Evolutionary conservation across 2,329 filamentous ascomycete genomes (phyloP), one percentile per base, ranked within the genome.

Genomic region (Pseudopithomyces chartarum): DNA sequence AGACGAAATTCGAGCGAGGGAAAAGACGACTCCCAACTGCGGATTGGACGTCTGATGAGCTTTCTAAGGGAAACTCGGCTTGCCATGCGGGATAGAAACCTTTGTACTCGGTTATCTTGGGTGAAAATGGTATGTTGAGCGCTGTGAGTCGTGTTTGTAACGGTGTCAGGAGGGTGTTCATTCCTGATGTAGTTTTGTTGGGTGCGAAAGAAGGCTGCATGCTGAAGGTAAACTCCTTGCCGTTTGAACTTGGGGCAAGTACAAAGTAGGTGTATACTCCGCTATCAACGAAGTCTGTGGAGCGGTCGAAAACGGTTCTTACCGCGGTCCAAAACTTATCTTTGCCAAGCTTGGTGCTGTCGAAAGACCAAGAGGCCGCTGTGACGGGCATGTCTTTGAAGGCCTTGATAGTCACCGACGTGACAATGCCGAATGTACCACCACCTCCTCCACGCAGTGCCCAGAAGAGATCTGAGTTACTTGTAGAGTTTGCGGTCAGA

Each of bases 21-120:
- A 68, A 64, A 12, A 70, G 62, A n/a, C 67, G 66, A 1, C 64
- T 67, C 17, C 58, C 59, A 12, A 61, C 22, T 2, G 59, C 58
- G 6, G 38, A 51, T 33, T 52, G 51, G 12, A 62, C 52, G 38
- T 60, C 60, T 2, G 64, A 62, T 29, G 51, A 45, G 17, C 56
- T 52, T 50, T 67, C 65, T 10, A 67, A 54, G 5, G 64, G 58
- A n/a, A 69, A 71, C 44, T 69, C 66, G 23, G 56, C 60, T 56
- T 72, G 76, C 59, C 68, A 73, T 17, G 64, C 65, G 3, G 63
- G 42, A 43, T 70, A 69, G 57, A 72, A 70, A 29, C 47, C 52
- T 46, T 66, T 60, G 46, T 69, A 67, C 38, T 64, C 61, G 3
- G 65, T 73, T 36, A 66, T 65, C 47, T 75, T 73, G 32, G 65